These are phyloP conservation scores for Tetradesmus lagerheimii DNA, from an alignment of 139 green algal species.

Conservation along the genomic window DNA sequence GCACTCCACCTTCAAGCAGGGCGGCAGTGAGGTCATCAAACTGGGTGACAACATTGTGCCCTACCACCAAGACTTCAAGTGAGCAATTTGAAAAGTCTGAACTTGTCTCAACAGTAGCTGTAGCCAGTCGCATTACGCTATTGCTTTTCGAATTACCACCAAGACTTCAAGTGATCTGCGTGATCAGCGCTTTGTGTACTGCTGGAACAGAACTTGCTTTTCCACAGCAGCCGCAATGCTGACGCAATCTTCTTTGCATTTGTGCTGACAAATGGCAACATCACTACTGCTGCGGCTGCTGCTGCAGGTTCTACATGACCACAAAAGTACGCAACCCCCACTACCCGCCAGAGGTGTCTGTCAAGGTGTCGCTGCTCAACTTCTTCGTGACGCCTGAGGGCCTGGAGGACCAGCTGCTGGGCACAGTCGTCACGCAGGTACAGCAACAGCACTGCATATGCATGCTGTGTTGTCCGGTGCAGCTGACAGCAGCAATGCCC, in stretches of 20 bases:
- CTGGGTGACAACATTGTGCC: slow-evolving; percentile 90
- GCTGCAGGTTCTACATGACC: slow-evolving; percentile 80
- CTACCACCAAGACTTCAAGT: slow-evolving; percentile 87
- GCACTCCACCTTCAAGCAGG: slow-evolving; percentile 87
- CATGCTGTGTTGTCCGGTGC: no score
- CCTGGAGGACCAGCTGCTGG: slow-evolving; percentile 84
- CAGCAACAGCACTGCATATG: neutral
- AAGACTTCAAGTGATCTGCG: slow-evolving; percentile 75
- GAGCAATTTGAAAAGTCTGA: no score
- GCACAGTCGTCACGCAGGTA: slow-evolving; percentile 77
- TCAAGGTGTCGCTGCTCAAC: slow-evolving; percentile 90
- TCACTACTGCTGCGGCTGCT: neutral
- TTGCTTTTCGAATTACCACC: no score
- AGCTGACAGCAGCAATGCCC: no score
- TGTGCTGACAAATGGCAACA: no score
- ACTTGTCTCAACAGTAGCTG: no score
- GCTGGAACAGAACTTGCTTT: neutral
- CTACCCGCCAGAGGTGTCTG: slow-evolving; percentile 88
- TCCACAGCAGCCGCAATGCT: neutral
- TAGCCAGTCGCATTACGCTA: no score
- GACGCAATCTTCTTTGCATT: no score
- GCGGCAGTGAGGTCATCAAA: slow-evolving; percentile 85
- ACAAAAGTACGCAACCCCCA: slow-evolving; percentile 92
- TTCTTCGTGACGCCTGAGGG: slow-evolving; percentile 87
- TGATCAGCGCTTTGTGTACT: neutral